These are phyloP conservation scores for Penicillium canescens DNA, from an alignment of 495 filamentous ascomycete genomes.

Conservation along the genomic window DNA sequence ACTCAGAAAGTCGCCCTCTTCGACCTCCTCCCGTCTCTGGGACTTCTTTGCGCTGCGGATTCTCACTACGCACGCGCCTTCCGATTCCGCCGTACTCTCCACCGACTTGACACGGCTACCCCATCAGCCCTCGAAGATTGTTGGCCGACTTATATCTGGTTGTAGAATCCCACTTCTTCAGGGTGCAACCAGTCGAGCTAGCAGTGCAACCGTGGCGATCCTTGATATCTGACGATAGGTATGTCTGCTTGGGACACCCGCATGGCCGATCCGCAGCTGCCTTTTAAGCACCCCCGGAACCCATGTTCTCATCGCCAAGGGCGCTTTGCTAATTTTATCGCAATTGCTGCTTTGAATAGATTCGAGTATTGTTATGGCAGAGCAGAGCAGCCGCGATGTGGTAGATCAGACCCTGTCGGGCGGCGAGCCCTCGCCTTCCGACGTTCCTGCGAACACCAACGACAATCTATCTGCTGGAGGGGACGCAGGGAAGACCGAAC, in stretches of 20 bases:
- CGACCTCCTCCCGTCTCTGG: slow-evolving; percentile 18
- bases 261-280: slow-evolving; percentile 25
- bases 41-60: slow-evolving; percentile 28
- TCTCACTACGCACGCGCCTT: slow-evolving; percentile 18
- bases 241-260: slow-evolving; percentile 26
- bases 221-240: slow-evolving; percentile 54
- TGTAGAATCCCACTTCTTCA: slow-evolving; percentile 35
- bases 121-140: slow-evolving; percentile 18
- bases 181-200: slow-evolving; percentile 44
- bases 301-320: slow-evolving; percentile 4
- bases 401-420: slow-evolving; percentile 76
- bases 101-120: slow-evolving; percentile 18
- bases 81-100: slow-evolving; percentile 19
- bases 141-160: slow-evolving; percentile 32
- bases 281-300: slow-evolving; percentile 11
- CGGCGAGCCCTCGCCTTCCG: slow-evolving; percentile 70
- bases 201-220: slow-evolving; percentile 51
- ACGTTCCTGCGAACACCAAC: slow-evolving; percentile 67
- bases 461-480: slow-evolving; percentile 54
- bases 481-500: slow-evolving; percentile 52
- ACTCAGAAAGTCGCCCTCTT: slow-evolving; percentile 24
- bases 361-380: slow-evolving; percentile 77
- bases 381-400: slow-evolving; percentile 75
- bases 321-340: slow-evolving; percentile 27
- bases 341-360: slow-evolving; percentile 42